Conservation (phyloP, 352 stramenopile genomes). For the Globisporangium parvum region DNA sequence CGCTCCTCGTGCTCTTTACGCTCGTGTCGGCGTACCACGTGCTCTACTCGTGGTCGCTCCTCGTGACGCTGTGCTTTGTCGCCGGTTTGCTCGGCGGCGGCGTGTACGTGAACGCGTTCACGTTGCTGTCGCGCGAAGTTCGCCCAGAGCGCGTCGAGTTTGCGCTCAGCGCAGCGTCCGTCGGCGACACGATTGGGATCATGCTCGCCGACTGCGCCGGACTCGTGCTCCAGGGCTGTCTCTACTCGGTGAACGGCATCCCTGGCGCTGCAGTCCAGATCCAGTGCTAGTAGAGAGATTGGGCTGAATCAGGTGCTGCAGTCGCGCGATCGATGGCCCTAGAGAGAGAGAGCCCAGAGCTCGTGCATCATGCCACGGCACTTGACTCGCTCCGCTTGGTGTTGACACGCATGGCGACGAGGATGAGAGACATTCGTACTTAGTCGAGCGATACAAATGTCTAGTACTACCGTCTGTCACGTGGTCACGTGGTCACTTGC, state of each 20-base stretch:
- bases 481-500: neutral
- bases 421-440: neutral
- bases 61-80: conserved; percentile 79
- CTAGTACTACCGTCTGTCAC: neutral
- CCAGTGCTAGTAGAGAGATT: conserved; percentile 33
- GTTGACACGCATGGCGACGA: no score
- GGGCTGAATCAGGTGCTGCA: neutral
- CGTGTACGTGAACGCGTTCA: conserved; percentile 92
- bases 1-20: conserved; percentile 87
- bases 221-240: conserved; percentile 88
- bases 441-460: neutral
- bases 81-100: conserved; percentile 85
- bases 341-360: neutral
- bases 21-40: conserved; percentile 72
- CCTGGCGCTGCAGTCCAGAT: conserved; percentile 56
- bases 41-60: conserved; percentile 83
- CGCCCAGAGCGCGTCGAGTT: conserved; percentile 72
- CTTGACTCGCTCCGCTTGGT: no score
- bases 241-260: conserved; percentile 84
- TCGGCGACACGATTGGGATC: conserved; percentile 87
- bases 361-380: no score
- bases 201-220: conserved; percentile 86
- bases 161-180: conserved; percentile 80
- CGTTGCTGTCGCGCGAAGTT: conserved; percentile 81
- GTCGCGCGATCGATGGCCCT: neutral